Evolutionary conservation across 2,329 filamentous ascomycete genomes (phyloP).

Genomic region (Aspergillus proliferans): DNA sequence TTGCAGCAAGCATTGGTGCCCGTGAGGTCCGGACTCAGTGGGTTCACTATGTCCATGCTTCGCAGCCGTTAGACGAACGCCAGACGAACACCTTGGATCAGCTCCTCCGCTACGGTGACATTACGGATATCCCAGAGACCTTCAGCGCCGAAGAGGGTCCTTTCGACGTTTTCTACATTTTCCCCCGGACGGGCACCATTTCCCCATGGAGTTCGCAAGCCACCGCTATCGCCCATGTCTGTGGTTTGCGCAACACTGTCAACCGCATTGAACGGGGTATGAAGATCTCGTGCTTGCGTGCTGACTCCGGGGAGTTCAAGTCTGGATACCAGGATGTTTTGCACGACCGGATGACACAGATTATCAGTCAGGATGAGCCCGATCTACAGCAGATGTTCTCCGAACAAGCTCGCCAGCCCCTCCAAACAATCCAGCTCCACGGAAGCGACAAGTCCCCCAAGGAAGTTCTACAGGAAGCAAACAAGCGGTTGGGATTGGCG

Average conservation of each 20-base stretch:
- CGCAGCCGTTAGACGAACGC: constrained; percentile 40
- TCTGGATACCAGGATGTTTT: constrained; percentile 59
- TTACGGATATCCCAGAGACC: constrained; percentile 40
- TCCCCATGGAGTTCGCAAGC: constrained; percentile 98
- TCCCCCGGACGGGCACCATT: constrained; percentile 71
- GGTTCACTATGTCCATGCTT: constrained; percentile 61
- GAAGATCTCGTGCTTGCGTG: constrained; percentile 58
- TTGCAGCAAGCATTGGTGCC: constrained; percentile 39
- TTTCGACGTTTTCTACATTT: constrained; percentile 62
- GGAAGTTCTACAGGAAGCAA: constrained; percentile 72
- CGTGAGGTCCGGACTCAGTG: constrained; percentile 42
- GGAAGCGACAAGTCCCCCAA: constrained; percentile 59
- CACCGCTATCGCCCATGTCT: constrained; percentile 88
- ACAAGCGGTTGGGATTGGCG: constrained; percentile 74
- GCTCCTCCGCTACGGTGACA: constrained; percentile 56
- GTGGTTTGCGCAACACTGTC: constrained; percentile 65
- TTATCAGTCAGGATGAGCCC: constrained; percentile 60
- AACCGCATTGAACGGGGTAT: constrained; percentile 83
- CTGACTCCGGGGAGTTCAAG: constrained; percentile 53
- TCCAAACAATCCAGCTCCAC: constrained; percentile 71
- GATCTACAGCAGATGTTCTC: constrained; percentile 72
- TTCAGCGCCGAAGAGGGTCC: constrained; percentile 45
- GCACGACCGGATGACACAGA: constrained; percentile 94
- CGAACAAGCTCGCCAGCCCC: constrained; percentile 57
- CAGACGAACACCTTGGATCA: constrained; percentile 52